Evolutionary conservation across 1,284 basidiomycete genomes (phyloP), one percentile per base, ranked within the genome.

Genomic region (Pulveroboletus sp.): DNA sequence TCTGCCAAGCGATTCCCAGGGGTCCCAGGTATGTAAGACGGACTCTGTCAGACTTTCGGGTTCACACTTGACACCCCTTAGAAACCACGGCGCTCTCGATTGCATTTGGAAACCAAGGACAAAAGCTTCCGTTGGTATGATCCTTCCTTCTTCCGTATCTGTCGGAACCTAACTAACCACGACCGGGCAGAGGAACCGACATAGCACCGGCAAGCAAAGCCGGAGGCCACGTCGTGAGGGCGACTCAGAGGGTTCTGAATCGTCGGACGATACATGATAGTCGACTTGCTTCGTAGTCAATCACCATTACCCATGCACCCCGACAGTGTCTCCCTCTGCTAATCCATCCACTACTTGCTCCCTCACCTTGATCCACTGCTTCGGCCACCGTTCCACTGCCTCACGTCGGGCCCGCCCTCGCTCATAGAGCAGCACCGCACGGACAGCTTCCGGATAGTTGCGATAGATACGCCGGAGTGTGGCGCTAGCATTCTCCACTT

Each of bases 1-100:
- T 93, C 92, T 5, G 92, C 92, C 36, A 96, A 96, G 74, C 83
- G 90, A 37, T 96, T 95, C 75, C 93, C 94, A 39, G 93, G 93
- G 45, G 93, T 95, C 36, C 89, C 91, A 75, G 87, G 90, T 91
- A 71, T 65, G 81, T 75, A 61, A 56, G 35, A 21, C 52, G 56
- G 57, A n/a, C 35, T 54, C 53, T 60, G 51, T 63, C 52, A n/a
- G 29, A 52, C 35, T 21, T 55, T 24, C 52, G 39, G 51, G 46
- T 56, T 57, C 56, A 55, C 56, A 56, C 54, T 44, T 47, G 56
- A 59, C 60, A 56, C 54, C 50, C 50, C 57, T 59, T 56, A 86
- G 92, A 93, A 68, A 93, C 91, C 15, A 95, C 93, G 39, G 86
- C 91, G 16, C 79, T 95, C 36, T 95, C 93, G 26, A 91, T 93